Evolutionary conservation across 1,139 yeast species (phyloP), one percentile per base, ranked within the genome.

Genomic region (Pichia sp.): DNA sequence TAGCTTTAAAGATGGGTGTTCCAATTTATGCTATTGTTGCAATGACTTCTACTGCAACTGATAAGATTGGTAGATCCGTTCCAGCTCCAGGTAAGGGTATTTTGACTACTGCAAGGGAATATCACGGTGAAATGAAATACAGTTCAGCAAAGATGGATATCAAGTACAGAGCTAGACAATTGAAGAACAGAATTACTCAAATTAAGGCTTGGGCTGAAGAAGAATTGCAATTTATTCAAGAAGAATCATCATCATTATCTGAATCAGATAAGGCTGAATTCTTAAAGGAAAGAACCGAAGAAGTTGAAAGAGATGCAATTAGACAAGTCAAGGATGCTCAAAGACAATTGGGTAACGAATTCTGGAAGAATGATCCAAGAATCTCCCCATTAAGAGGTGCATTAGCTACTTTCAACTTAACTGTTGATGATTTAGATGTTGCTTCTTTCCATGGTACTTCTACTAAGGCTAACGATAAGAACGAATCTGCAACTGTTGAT

Each of bases 31-130:
- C 96, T 71, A 82, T 92, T 58, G 77, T 90, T 62, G 98, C 95
- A 49, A 72, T 90, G 79, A 79, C 96, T 54, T 90, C 96, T 46
- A 94, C 97, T 63, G 98, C 98, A 49, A 81, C 96, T 54, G 99
- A 92, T 70, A 92, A 90, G 82, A 92, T 90, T 69, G 97, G 97
- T 66, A 85, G 97, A 73, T 90, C 97, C 47, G 94, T 92, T 60
- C 99, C 99, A 59, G 98, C 98, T 66, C 99, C 99, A 71, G 99
- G 99, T 69, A 89, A 90, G 75, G 99, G 99, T 83, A 85, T 92
- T 60, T 79, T 92, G 75, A 92, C 98, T 56, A 87, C 96, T 62
- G 98, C 98, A 51, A 85, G 95, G 67, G 99, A 92, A 73, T 81
- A 84, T 65, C 90, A 83, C 61, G 89, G 90, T 60, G 79, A 78